These are phyloP conservation scores for Rhodotorula glutinis DNA, from an alignment of 1,284 basidiomycete species.

Conservation along the genomic window DNA sequence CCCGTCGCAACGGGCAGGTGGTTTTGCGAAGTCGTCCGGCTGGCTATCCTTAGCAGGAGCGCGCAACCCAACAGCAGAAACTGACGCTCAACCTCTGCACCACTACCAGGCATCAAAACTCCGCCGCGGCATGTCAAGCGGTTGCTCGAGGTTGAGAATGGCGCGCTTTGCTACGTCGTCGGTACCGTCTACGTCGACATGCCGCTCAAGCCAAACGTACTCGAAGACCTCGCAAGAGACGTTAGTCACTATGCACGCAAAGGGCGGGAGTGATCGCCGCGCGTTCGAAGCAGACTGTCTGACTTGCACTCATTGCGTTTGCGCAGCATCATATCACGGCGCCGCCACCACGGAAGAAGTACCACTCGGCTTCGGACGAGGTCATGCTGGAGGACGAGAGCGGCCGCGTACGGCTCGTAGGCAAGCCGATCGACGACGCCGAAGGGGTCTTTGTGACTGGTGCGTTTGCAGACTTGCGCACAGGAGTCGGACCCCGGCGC, in stretches of 20 bases:
- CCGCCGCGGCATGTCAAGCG: conserved; percentile 72
- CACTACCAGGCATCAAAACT: conserved; percentile 51
- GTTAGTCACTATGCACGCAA: conserved; percentile 55
- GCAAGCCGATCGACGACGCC: conserved; percentile 54
- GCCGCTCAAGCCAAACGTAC: conserved; percentile 94
- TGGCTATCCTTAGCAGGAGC: too few species aligned
- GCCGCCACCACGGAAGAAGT: conserved; percentile 69
- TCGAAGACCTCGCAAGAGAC: conserved; percentile 89
- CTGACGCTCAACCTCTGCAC: too few species aligned
- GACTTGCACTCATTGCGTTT: neutral
- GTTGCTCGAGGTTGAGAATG: conserved; percentile 83
- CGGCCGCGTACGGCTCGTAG: conserved; percentile 83
- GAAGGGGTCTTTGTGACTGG: conserved; percentile 71
- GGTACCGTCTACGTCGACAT: conserved; percentile 98
- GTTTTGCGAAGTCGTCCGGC: too few species aligned
- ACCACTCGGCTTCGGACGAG: conserved; percentile 71
- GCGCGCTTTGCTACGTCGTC: conserved; percentile 80
- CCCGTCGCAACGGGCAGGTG: too few species aligned
- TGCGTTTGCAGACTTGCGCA: conserved; percentile 25
- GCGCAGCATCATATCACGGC: conserved; percentile 80
- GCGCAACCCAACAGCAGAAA: too few species aligned
- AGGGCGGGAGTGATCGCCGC: neutral
- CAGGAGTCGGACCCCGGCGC: neutral
- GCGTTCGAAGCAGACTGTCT: too few species aligned
- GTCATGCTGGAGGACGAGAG: conserved; percentile 94